These are phyloP conservation scores for Oxyria digyna DNA, from an alignment of 148 eudicot species.

Conservation along the genomic window DNA sequence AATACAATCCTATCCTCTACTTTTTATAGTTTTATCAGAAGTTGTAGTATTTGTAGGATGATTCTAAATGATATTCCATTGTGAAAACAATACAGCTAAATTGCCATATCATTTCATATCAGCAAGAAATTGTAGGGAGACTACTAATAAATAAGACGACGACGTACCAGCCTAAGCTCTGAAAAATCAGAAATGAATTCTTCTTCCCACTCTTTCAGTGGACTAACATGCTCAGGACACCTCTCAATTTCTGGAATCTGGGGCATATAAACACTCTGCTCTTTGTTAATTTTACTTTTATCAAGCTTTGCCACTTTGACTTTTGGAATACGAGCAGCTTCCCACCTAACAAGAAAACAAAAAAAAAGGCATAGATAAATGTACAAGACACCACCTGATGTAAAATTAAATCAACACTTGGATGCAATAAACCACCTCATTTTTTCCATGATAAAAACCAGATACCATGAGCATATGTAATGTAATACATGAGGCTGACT, in stretches of 20 bases:
- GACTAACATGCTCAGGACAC: slow-evolving; percentile 67
- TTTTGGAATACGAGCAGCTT: slow-evolving; percentile 65
- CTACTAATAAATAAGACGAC: not conserved
- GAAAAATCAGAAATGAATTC: slow-evolving; percentile 67
- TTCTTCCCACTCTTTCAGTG: slow-evolving; percentile 68
- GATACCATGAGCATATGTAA: not conserved
- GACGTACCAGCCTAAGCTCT: slow-evolving; percentile 58
- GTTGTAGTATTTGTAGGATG: too few species aligned
- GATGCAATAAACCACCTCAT: not conserved
- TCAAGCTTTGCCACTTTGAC: slow-evolving; percentile 66
- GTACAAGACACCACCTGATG: not conserved
- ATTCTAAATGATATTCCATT: too few species aligned
- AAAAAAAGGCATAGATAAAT: not conserved
- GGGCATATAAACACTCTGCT: slow-evolving; percentile 86
- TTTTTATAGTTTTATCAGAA: too few species aligned
- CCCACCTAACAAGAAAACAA: slow-evolving; percentile 51
- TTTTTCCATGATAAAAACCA: not conserved
- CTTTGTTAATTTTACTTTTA: slow-evolving; percentile 31
- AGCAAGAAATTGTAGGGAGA: not conserved
- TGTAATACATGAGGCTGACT: not conserved
- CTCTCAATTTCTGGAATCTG: slow-evolving; percentile 64
- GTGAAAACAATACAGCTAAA: not conserved
- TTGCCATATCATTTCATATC: not conserved
- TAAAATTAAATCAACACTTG: not conserved
- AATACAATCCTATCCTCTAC: not conserved